These are phyloP conservation scores for Fusarium globosum DNA, from an alignment of 2,329 filamentous ascomycete species.

Conservation along the genomic window DNA sequence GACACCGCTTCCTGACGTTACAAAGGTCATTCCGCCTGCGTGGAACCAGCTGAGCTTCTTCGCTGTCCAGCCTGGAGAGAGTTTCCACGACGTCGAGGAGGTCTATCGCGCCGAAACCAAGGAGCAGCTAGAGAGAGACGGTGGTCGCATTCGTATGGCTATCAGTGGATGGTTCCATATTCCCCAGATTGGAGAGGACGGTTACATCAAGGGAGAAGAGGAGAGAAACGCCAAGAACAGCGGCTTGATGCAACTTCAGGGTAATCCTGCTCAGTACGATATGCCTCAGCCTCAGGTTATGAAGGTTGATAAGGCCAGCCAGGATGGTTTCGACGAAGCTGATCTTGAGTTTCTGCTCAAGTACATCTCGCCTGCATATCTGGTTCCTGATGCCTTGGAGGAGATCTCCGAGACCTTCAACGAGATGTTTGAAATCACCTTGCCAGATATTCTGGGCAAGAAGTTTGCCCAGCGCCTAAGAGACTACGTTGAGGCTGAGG, in stretches of 20 bases:
- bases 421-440: conserved; percentile 84
- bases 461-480: conserved; percentile 81
- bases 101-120: conserved; percentile 79
- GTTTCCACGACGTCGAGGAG: conserved; percentile 98
- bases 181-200: conserved; percentile 92
- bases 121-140: conserved; percentile 73
- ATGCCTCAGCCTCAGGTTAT: conserved; percentile 74
- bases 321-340: conserved; percentile 74
- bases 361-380: conserved; percentile 89
- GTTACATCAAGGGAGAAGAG: conserved; percentile 88
- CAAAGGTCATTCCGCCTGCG: conserved; percentile 87
- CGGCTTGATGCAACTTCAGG: conserved; percentile 91
- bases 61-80: conserved; percentile 96
- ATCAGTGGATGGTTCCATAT: conserved; percentile 99
- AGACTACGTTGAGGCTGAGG: conserved; percentile 75
- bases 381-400: conserved; percentile 91
- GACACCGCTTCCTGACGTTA: conserved; percentile 81
- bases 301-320: conserved; percentile 57
- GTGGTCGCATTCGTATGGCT: conserved; percentile 89
- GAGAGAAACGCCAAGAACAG: conserved; percentile 90
- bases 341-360: conserved; percentile 92
- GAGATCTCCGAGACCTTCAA: conserved; percentile 83
- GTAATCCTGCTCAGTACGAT: conserved; percentile 91
- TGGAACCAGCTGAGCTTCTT: conserved; percentile 99
- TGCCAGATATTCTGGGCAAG: conserved; percentile 80